A percentile compares a stretch with the other conserved stretches of the same genome.
Conservation (phyloP, 2,329 filamentous ascomycete genomes). For the Neofusicoccum umdonicola region DNA sequence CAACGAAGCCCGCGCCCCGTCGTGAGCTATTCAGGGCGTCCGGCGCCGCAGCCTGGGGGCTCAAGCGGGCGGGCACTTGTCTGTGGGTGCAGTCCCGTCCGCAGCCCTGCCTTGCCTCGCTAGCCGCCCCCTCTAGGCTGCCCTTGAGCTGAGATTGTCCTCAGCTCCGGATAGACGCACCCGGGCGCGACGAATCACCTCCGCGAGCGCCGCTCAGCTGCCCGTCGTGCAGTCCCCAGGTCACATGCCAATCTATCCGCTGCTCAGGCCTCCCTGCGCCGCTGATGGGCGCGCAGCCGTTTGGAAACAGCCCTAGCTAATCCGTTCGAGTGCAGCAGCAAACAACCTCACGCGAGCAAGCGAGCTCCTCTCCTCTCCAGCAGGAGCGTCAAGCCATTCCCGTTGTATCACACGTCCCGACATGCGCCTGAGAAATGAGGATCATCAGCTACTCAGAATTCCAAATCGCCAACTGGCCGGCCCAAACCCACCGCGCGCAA, state of each 20-base stretch:
- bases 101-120: background rate
- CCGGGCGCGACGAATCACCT: background rate
- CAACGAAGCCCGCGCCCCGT: background rate
- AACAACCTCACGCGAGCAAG: background rate
- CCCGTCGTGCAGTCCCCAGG: background rate
- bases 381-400: background rate
- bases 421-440: constrained; percentile 5
- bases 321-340: background rate
- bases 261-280: constrained; percentile 8
- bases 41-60: no score
- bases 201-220: background rate
- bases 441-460: constrained; percentile 5
- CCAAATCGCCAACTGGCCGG: background rate
- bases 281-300: background rate
- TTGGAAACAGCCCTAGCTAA: constrained; percentile 1
- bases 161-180: background rate
- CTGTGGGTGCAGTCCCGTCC: background rate
- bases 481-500: background rate
- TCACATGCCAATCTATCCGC: constrained; percentile 9
- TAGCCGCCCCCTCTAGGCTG: background rate
- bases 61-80: no score
- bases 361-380: background rate
- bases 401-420: background rate
- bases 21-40: no score
- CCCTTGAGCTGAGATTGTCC: background rate